phyloP scores from a whole-genome alignment of 2,329 filamentous ascomycete species.

The Aspergillus pseudoviridinutans region DNA sequence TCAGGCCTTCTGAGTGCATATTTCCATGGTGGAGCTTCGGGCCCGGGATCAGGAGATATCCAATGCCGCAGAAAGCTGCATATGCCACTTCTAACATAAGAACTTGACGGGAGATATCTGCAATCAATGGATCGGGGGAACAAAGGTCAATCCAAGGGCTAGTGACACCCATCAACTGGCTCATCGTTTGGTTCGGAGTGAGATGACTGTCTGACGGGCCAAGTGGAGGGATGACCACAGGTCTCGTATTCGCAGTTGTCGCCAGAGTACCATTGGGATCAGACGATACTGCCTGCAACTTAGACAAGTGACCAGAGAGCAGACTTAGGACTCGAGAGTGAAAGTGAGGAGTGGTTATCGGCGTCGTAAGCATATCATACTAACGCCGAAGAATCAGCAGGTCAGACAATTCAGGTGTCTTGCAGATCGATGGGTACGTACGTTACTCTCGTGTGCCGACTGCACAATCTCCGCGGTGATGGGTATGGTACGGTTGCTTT shows the following conservation, averaged over 20 bases:
- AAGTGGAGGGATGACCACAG: conserved; percentile 39
- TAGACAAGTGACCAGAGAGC: conserved; percentile 49
- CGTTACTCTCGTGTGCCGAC: conserved; percentile 55
- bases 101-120: conserved; percentile 83
- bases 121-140: conserved; percentile 75
- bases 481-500: conserved; percentile 48
- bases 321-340: conserved; percentile 55
- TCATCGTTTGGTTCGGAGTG: conserved; percentile 75
- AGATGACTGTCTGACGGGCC: conserved; percentile 55
- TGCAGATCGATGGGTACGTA: conserved; percentile 26
- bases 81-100: conserved; percentile 89
- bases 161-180: conserved; percentile 71
- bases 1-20: conserved; percentile 46
- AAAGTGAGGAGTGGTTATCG: conserved; percentile 59
- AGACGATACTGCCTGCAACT: conserved; percentile 34
- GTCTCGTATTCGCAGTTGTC: conserved; percentile 39
- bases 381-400: conserved; percentile 25
- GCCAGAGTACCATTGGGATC: conserved; percentile 37
- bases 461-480: conserved; percentile 50
- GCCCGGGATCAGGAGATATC: conserved; percentile 76
- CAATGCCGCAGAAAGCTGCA: conserved; percentile 88
- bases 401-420: background rate
- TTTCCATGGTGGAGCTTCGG: conserved; percentile 63
- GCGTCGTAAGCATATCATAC: conserved; percentile 64
- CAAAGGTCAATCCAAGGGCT: conserved; percentile 91